Evolutionary conservation across 2,329 filamentous ascomycete species (phyloP).

Genomic region (Aureobasidium zeae): DNA sequence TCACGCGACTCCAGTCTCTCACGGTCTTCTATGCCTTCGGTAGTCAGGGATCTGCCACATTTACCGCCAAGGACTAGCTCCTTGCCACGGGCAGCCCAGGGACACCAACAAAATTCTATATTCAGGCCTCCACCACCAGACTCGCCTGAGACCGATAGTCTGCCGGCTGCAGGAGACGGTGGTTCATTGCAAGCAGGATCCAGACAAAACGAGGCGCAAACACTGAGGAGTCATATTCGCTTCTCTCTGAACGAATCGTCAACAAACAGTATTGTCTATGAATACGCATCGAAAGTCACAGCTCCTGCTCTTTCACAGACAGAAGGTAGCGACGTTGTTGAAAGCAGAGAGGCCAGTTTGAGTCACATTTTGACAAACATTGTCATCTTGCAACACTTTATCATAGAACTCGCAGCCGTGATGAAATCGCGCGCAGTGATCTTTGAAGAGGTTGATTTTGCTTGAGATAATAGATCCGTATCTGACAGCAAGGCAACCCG

Average conservation of each 20-base stretch:
- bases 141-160: conserved; percentile 12
- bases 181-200: neutral
- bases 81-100: neutral
- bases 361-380: conserved; percentile 43
- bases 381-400: conserved; percentile 42
- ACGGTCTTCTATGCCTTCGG: neutral
- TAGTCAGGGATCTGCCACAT: neutral
- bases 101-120: conserved; percentile 16
- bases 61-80: conserved; percentile 10
- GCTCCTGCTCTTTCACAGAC: neutral
- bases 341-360: conserved; percentile 35
- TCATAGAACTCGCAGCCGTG: conserved; percentile 40
- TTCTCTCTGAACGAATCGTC: neutral
- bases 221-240: neutral
- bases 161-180: neutral
- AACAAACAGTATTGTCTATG: neutral
- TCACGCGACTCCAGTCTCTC: neutral
- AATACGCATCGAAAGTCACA: neutral
- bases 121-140: conserved; percentile 30
- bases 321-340: conserved; percentile 20
- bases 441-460: conserved; percentile 38
- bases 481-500: neutral
- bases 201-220: conserved; percentile 11
- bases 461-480: neutral
- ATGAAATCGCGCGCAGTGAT: conserved; percentile 41